Percentiles rank a stretch among this genome's conserved stretches.
Conservation (phyloP, 2,329 filamentous ascomycete genomes). For the Fusarium duplospermum region DNA sequence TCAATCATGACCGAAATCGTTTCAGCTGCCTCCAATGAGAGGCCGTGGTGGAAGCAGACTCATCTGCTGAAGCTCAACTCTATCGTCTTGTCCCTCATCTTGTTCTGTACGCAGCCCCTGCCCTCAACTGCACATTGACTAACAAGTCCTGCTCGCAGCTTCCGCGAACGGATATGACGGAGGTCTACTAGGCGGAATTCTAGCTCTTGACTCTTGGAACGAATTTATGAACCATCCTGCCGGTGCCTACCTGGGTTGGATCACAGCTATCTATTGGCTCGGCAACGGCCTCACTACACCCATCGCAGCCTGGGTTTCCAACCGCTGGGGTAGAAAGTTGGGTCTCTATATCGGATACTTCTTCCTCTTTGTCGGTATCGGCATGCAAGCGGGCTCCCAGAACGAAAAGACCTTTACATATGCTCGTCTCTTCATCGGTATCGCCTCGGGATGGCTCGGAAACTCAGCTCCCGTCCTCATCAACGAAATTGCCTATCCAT, state of each 20-base stretch:
- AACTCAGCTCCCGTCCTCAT: constrained; percentile 29
- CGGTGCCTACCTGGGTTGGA: constrained; percentile 38
- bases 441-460: constrained; percentile 25
- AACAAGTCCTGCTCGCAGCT: not conserved
- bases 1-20: not conserved
- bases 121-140: not conserved
- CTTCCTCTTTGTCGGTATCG: constrained; percentile 27
- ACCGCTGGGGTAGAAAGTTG: constrained; percentile 22
- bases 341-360: constrained; percentile 28
- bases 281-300: constrained; percentile 35
- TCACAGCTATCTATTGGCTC: constrained; percentile 41
- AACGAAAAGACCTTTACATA: constrained; percentile 32
- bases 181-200: constrained; percentile 18
- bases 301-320: constrained; percentile 30
- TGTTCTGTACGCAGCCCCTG: constrained; percentile 21
- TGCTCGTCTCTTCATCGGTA: constrained; percentile 26
- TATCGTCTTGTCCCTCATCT: constrained; percentile 24
- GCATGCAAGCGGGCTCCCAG: constrained; percentile 23
- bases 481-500: constrained; percentile 31
- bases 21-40: not conserved
- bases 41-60: constrained; percentile 26
- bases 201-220: constrained; percentile 37
- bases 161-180: constrained; percentile 32
- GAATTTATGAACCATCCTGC: constrained; percentile 33
- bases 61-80: constrained; percentile 32